Base-by-base conservation (phyloP, 768 basidiomycete genomes). In the Suillus decipiens region DNA sequence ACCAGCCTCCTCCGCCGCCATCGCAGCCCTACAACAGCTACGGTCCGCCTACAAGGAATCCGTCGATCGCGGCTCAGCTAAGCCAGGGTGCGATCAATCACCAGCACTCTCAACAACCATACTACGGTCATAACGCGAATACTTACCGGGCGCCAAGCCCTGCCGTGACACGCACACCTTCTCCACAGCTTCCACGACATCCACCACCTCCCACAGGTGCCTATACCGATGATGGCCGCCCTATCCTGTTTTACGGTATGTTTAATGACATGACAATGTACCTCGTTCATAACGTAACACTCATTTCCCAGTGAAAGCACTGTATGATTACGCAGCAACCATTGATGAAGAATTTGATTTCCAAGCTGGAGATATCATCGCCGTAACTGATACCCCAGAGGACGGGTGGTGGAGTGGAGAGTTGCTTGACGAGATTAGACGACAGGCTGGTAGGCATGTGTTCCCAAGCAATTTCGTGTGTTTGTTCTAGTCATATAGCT, bases 361-460 rank as follows among this genome's bases (percentile, higher is more conserved):
- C 86, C 93, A 95, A 72, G 81, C 88, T 24, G 93, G 92, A 2
- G 96, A 99, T 76, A 92, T 97, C 67, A 97, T 99, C 67, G 96
- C 95, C 8, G 96, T 99, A 11, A 96, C 93, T 0, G 84, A 88
- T 24, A 96, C 95, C 7, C 95, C 95, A 5, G 95, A 95, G 69
- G 96, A 97, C 70, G 96, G 96, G 1, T 98, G 96, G 96, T 99
- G 96, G 96, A 91, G 88, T 61, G 96, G 96, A 28, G 89, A 91
- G 68, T 75, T 94, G 63, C 77, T 93, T n/a, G 90, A 92, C 65
- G 90, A 93, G 68, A 80, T 81, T 36, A 77, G 93, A 67, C 80
- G 92, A 66, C 83, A 88, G 66, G 80, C 81, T 17, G 92, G 92
- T 37, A 80, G 88, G 61, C 86, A 91, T 71, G 85, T 92, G 59